Percentiles rank a stretch among this genome's conserved stretches.
Evolutionary conservation across 441 rosid species (phyloP).

Genomic region (Adansonia madagascariensis): DNA sequence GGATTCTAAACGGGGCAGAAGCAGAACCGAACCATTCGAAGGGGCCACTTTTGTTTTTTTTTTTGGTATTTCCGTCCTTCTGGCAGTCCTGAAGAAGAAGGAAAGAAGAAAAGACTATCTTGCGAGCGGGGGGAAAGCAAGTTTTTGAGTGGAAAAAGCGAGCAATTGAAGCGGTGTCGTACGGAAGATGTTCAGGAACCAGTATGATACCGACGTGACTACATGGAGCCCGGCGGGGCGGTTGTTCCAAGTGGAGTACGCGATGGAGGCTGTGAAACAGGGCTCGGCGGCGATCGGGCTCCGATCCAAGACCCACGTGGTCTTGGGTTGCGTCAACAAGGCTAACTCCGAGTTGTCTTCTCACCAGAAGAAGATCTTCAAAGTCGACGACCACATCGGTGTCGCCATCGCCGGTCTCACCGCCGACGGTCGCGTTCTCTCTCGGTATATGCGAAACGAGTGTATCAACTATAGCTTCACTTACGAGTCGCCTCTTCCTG

Average conservation of each 20-base stretch:
- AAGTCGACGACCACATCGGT: conserved; percentile 96
- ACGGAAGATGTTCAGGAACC: conserved; percentile 83
- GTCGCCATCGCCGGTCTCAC: conserved; percentile 96
- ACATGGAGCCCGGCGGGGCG: conserved; percentile 96
- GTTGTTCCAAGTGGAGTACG: conserved; percentile 93
- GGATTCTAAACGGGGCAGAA: background rate
- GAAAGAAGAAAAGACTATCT: conserved; percentile 8
- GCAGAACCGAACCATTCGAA: background rate
- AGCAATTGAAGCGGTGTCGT: conserved; percentile 17
- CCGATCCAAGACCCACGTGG: conserved; percentile 91
- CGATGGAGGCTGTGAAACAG: conserved; percentile 99
- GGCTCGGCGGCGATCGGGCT: conserved; percentile 97
- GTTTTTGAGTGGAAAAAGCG: background rate
- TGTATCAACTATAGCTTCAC: conserved; percentile 84
- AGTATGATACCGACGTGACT: conserved; percentile 94
- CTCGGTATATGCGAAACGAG: conserved; percentile 93
- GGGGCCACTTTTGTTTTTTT: background rate
- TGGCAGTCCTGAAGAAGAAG: conserved; percentile 24
- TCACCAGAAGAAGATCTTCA: conserved; percentile 96
- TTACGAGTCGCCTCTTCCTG: conserved; percentile 92
- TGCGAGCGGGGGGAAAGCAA: background rate
- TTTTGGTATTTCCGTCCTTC: background rate
- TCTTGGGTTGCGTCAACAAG: conserved; percentile 87
- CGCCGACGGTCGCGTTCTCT: conserved; percentile 95
- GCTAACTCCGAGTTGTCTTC: conserved; percentile 92